A percentile compares a stretch with the other conserved stretches of the same genome.
Conservation (phyloP, 768 basidiomycete genomes). For the Leccinum uliginosum region DNA sequence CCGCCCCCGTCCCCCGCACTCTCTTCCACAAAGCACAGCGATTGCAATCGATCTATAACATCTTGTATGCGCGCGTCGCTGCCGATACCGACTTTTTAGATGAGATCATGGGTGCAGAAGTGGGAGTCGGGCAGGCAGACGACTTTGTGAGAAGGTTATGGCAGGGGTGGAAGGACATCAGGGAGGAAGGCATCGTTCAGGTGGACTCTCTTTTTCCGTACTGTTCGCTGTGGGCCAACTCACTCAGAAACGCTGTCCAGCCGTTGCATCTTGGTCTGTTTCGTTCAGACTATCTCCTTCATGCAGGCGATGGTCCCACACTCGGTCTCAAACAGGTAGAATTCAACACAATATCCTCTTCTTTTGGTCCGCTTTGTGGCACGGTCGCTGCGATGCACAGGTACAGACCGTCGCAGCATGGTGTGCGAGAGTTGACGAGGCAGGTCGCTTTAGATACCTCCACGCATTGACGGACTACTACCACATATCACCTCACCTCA, state of each 20-base stretch:
- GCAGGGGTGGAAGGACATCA: slow-evolving; percentile 76
- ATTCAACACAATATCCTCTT: slow-evolving; percentile 94
- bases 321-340: slow-evolving; percentile 86
- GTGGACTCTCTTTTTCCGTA: slow-evolving; percentile 29
- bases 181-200: slow-evolving; percentile 59
- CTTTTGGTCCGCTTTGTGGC: slow-evolving; percentile 80
- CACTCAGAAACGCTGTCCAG: slow-evolving; percentile 36
- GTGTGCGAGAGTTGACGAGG: neutral
- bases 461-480: slow-evolving; percentile 64
- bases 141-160: slow-evolving; percentile 84
- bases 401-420: slow-evolving; percentile 44
- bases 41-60: slow-evolving; percentile 78
- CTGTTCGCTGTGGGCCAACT: neutral
- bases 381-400: slow-evolving; percentile 68
- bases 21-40: slow-evolving; percentile 62
- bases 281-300: slow-evolving; percentile 91
- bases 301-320: slow-evolving; percentile 38
- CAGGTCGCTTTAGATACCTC: slow-evolving; percentile 55
- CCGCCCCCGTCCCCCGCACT: slow-evolving; percentile 75
- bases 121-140: slow-evolving; percentile 78
- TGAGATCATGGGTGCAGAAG: slow-evolving; percentile 72
- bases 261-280: slow-evolving; percentile 85
- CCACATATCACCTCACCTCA: slow-evolving; percentile 49
- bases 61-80: slow-evolving; percentile 80
- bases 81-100: slow-evolving; percentile 79